Conservation (phyloP, 2,329 filamentous ascomycete species). For the Piedraia hortae region DNA sequence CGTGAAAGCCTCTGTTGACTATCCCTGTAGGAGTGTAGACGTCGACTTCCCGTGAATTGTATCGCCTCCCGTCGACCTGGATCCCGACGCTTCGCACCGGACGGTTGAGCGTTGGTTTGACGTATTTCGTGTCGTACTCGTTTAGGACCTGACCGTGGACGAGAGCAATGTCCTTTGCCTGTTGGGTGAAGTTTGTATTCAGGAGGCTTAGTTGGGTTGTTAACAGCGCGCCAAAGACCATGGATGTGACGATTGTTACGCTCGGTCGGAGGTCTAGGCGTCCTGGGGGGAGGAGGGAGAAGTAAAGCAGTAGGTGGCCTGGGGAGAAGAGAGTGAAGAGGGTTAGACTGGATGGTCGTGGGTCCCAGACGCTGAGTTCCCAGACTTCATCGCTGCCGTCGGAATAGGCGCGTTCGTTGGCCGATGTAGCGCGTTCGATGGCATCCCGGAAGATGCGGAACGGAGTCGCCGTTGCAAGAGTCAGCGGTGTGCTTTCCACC, state of each 20-base stretch:
- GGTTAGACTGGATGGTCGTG: constrained; percentile 52
- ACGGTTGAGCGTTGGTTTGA: constrained; percentile 67
- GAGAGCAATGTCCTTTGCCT: constrained; percentile 57
- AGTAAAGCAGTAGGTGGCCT: constrained; percentile 73
- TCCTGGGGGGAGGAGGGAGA: constrained; percentile 56
- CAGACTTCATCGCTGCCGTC: constrained; percentile 67
- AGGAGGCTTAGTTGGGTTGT: constrained; percentile 52
- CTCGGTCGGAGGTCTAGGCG: constrained; percentile 56
- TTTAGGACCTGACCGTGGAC: constrained; percentile 80
- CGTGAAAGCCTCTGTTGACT: constrained; percentile 50
- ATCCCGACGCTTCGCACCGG: constrained; percentile 53
- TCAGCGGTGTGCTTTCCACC: constrained; percentile 53
- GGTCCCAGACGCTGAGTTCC: constrained; percentile 87
- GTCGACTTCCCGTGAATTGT: constrained; percentile 23
- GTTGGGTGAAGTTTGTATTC: constrained; percentile 48
- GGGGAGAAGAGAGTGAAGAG: constrained; percentile 83
- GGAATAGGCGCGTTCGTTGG: constrained; percentile 63
- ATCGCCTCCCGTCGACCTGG: constrained; percentile 30
- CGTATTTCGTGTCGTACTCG: constrained; percentile 90
- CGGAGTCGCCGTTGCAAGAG: constrained; percentile 35
- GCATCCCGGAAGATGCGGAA: constrained; percentile 44
- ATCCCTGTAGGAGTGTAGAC: constrained; percentile 33
- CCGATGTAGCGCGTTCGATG: constrained; percentile 32
- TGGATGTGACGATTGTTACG: constrained; percentile 55
- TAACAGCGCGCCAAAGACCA: constrained; percentile 48